Evolutionary conservation across 2,329 filamentous ascomycete genomes (phyloP), one percentile per base, ranked within the genome.

Genomic region (Ophiostoma australiae): DNA sequence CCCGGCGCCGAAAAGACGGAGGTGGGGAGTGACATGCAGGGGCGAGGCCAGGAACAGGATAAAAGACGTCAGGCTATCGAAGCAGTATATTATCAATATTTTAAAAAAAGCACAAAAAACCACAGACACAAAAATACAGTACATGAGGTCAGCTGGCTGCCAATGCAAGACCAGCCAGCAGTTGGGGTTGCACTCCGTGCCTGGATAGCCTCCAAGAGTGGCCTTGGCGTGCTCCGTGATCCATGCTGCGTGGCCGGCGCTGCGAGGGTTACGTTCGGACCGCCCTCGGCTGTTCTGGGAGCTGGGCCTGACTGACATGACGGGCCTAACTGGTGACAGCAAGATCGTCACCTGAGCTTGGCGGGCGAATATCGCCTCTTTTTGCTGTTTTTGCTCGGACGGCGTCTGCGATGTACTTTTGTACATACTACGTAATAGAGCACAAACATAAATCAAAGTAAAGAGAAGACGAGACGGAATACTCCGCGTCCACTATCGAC

Each of bases 1-100:
- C 44, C 67, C 70, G 70, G 70, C 70, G 70, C 67, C 58, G 67
- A 71, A 39, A 20, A 27, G 33, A 48, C 70, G 44, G 52, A 65
- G 65, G n/a, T 52, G 66, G 52, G 37, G 66, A 37, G 52, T 58
- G 52, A n/a, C 6, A 58, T 58, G 52, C 52, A 58, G 52, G 52
- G 52, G 44, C 44, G 52, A 58, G 8, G 52, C 39, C n/a, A 58
- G 23, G 33, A 65, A 65, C 31, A 41, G 27, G 27, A 37, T 44
- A 65, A 23, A 37, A 23, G 17, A 17, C 5, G 8, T 31, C 27
- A 33, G 27, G 58, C 20, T 27, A 6, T 11, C 2, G 58, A 15
- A 31, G 23, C 4, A 65, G 15, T 1, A 41, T 15, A 11, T 15
- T 13, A 8, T 39, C 8, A 39, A 11, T 39, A 41, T 1, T n/a